Percentiles rank a stretch among this genome's conserved stretches.
These are phyloP conservation scores for Phytophthora hybrid DNA, from an alignment of 352 stramenopile genomes.

Conservation along the genomic window DNA sequence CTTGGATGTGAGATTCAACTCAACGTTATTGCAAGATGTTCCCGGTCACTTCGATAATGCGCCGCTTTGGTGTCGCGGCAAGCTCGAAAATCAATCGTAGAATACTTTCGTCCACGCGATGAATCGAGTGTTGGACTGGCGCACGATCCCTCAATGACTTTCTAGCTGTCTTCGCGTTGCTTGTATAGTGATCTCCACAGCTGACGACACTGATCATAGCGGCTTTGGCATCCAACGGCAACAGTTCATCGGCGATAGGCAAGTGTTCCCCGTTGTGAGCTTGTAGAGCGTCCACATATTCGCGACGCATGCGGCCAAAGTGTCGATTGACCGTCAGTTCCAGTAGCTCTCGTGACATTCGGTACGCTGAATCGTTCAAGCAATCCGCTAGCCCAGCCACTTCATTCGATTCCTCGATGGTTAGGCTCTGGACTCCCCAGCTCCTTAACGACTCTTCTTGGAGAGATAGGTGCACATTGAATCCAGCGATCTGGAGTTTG, in stretches of 20 bases:
- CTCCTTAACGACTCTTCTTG: background rate
- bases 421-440: conserved; percentile 21
- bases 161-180: background rate
- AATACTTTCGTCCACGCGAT: conserved; percentile 3
- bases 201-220: conserved; percentile 25
- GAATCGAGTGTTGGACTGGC: background rate
- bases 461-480: background rate
- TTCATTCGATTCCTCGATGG: conserved; percentile 1
- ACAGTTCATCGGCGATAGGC: conserved; percentile 7
- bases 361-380: conserved; percentile 9
- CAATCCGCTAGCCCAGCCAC: background rate
- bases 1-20: background rate
- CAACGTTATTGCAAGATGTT: background rate
- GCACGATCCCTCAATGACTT: background rate
- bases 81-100: background rate
- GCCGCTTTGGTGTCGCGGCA: background rate
- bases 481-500: conserved; percentile 6
- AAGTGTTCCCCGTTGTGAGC: conserved; percentile 19
- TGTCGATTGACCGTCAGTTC: conserved; percentile 8
- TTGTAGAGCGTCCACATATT: background rate
- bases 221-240: conserved; percentile 9
- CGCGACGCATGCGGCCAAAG: background rate
- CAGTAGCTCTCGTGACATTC: conserved; percentile 13
- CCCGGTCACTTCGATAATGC: background rate
- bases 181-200: background rate